Percentiles rank a stretch among this genome's conserved stretches.
phyloP scores from a whole-genome alignment of 2,329 filamentous ascomycete genomes.

The Epicoccum sorghinum region DNA sequence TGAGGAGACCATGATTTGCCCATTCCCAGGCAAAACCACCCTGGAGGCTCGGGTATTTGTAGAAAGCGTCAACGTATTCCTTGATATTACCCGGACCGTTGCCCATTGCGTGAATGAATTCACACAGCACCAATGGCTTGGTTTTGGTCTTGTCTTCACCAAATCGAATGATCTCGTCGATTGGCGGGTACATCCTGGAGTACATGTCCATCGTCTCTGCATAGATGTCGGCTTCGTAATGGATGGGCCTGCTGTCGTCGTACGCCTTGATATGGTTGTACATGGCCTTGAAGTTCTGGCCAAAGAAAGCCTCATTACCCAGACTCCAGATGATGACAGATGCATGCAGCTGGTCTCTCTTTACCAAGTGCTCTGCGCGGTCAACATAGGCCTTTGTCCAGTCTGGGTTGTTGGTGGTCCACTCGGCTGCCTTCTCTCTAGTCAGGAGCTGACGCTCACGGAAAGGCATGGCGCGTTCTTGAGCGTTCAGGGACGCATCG shows the following conservation, averaged over 20 bases:
- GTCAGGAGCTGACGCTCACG: conserved; percentile 65
- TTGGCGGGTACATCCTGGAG: conserved; percentile 69
- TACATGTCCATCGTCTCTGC: conserved; percentile 69
- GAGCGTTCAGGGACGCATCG: conserved; percentile 30
- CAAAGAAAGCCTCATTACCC: conserved; percentile 76
- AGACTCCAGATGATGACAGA: conserved; percentile 76
- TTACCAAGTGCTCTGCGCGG: conserved; percentile 67
- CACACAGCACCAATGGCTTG: conserved; percentile 64
- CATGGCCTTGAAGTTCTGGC: conserved; percentile 71
- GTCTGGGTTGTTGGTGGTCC: conserved; percentile 64
- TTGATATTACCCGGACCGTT: conserved; percentile 73
- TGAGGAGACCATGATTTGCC: conserved; percentile 53
- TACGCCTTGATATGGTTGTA: conserved; percentile 64
- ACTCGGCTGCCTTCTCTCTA: conserved; percentile 61
- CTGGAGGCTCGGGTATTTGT: conserved; percentile 65
- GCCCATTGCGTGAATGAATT: conserved; percentile 70
- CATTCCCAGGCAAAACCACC: conserved; percentile 62
- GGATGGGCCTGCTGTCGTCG: conserved; percentile 66
- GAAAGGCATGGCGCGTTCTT: conserved; percentile 57
- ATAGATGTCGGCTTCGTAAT: conserved; percentile 70
- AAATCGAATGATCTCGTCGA: conserved; percentile 59
- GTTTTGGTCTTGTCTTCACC: conserved; percentile 48
- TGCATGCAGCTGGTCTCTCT: conserved; percentile 73
- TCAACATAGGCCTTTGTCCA: conserved; percentile 72
- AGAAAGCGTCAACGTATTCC: conserved; percentile 71